Base-by-base conservation (phyloP, 108 stramenopile genomes). In the Conticribra guillardii region DNA sequence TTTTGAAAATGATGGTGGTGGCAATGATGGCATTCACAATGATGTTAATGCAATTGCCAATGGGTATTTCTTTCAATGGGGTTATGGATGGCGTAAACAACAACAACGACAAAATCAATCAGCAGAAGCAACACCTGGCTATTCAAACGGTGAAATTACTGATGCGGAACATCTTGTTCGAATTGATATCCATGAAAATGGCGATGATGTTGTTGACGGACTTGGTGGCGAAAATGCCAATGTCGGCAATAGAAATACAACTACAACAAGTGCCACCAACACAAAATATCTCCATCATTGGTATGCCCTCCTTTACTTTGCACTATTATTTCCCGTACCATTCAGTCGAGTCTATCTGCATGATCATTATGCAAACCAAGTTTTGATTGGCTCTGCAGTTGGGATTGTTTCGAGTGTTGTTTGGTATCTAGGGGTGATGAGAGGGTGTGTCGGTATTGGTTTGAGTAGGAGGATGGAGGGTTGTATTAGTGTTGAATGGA, bases 301-400 rank as follows among this genome's bases (percentile, higher is more conserved):
- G 44, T 59, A 68, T 48, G 67, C 61, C 22, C 62, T 77, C 5
- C 16, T 63, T 11, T 77, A 69, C 56, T 29, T 16, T 0, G 3
- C 63, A 3, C 16, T 77, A 17, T 59, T 77, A 7, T 22, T 77
- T 7, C 77, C 77, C 16, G 77, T 79, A 8, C 77, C 77, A 0
- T 71, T 70, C 31, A 65, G 63, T 23, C 21, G 77, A n/a, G 64
- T 79, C 0, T 71, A 79, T 37, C 69, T 79, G n/a, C 69, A 79
- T 50, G 77, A 79, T 41, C 77, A 79, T 46, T 66, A 41, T 27
- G 30, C 31, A 17, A 53, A 66, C 45, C 77, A 79, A 60, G 77
- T 79, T 23, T 29, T 79, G 57, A 31, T 66, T 30, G 77, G 77
- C 8, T 65, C 69, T 1, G 41, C 24, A 32, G 55, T 66, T 19